Evolutionary conservation across 192 early-diverging fungal species (phyloP), one percentile per base, ranked within the genome.

Genomic region (Coemansia sp.): DNA sequence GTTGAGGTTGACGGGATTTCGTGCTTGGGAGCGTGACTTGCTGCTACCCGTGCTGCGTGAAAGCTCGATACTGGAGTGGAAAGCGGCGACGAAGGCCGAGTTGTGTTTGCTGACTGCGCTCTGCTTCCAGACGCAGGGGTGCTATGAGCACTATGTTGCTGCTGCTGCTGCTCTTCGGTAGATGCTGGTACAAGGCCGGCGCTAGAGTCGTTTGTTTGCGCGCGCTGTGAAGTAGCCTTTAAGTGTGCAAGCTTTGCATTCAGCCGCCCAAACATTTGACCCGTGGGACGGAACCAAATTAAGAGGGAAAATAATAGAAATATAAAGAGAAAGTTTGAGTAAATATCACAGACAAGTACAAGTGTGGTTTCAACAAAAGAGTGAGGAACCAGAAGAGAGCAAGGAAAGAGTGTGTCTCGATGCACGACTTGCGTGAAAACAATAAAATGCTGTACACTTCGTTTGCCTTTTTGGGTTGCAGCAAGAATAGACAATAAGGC

Each of bases 161-260:
- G 49, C 41, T 61, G 45, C 12, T 47, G 49, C 53, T 37, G 65
- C 15, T 60, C 65, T 12, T 47, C 33, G n/a, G 48, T 30, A 13
- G 58, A 27, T 51, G 47, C 53, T 27, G 55, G 53, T 40, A 57
- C 60, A 63, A 62, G 61, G 40, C 71, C 61, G 33, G 71, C 71
- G 61, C 71, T 67, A 53, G 51, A 21, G 47, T 60, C 64, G 18
- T 56, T 42, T 57, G 57, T 54, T 61, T 69, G 73, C 24, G 69
- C 53, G 69, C 67, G 64, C 52, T 70, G 59, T 48, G 73, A 66
- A 46, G 53, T 60, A 57, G 64, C 75, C 65, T 78, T 71, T 64
- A 72, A 61, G 63, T 72, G 75, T 65, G 61, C 66, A 56, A 78
- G 69, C 61, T 72, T 72, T 68, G 75, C 75, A 71, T 72, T 72